These are phyloP conservation scores for Saccharum spontaneum DNA, from an alignment of 176 grass and related monocot genomes.

Conservation along the genomic window DNA sequence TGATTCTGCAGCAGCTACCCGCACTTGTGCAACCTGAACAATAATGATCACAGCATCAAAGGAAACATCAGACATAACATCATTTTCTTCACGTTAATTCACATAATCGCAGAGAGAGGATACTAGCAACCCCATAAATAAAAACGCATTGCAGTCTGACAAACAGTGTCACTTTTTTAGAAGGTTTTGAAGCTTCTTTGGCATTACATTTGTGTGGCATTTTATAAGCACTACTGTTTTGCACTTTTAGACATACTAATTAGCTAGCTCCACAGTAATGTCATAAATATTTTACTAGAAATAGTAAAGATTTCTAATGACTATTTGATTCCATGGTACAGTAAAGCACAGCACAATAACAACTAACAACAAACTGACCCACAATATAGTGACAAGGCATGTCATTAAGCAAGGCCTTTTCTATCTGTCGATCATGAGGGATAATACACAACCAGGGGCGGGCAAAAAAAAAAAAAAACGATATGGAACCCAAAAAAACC, in stretches of 20 bases:
- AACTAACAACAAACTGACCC: not conserved
- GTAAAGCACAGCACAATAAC: not conserved
- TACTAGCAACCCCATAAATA: not conserved
- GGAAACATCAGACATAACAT: not conserved
- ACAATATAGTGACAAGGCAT: not conserved
- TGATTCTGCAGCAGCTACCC: conserved; percentile 64
- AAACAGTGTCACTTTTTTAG: not conserved
- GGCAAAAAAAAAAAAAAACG: not conserved
- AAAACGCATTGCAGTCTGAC: not conserved
- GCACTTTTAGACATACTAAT: not conserved
- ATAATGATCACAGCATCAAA: conserved; percentile 38
- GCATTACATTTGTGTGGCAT: not conserved
- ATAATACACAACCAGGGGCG: not conserved
- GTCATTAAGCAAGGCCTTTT: not conserved
- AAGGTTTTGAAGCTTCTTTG: conserved; percentile 11
- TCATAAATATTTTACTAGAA: conserved; percentile 2
- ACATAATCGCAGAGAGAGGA: not conserved
- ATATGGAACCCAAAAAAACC: not conserved
- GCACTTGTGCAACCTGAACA: conserved; percentile 82
- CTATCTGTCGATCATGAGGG: not conserved
- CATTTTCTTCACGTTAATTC: conserved; percentile 17
- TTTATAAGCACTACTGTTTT: not conserved
- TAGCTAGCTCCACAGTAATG: not conserved
- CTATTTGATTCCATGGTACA: not conserved
- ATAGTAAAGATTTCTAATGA: not conserved